Evolutionary conservation across 73 alveolate species (phyloP).

Genomic region (Urostyla sp.): DNA sequence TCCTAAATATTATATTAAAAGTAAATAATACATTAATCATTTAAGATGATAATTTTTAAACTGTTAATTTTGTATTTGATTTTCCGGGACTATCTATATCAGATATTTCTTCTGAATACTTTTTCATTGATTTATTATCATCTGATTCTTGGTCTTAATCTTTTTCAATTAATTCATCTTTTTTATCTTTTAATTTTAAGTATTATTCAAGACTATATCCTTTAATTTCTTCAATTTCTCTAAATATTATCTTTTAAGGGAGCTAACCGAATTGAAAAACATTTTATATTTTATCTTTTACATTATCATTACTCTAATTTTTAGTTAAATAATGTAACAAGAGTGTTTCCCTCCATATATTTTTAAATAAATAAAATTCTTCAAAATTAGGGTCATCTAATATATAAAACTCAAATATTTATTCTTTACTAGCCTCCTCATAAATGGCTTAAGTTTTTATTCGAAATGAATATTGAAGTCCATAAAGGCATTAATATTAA

Average conservation of each 20-base stretch:
- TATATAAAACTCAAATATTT: conserved; percentile 54
- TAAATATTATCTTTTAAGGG: conserved; percentile 56
- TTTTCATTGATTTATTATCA: background rate
- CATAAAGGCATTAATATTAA: no score
- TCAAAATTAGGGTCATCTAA: conserved; percentile 46
- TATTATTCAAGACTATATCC: conserved; percentile 52
- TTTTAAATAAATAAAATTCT: conserved; percentile 42
- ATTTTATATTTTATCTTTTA: background rate
- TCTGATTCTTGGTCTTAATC: background rate
- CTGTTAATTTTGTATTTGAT: no score
- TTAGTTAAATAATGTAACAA: conserved; percentile 5
- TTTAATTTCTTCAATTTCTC: conserved; percentile 54
- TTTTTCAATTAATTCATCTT: conserved; percentile 2
- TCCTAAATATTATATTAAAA: background rate
- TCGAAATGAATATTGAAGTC: conserved; percentile 60
- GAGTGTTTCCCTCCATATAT: conserved; percentile 72
- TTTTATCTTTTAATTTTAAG: background rate
- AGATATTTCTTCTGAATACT: background rate
- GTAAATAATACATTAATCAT: no score
- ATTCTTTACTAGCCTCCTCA: background rate
- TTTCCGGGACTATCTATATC: conserved; percentile 2
- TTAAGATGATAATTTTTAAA: no score
- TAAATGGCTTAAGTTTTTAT: conserved; percentile 43
- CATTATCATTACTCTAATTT: background rate
- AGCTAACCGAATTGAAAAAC: conserved; percentile 56